phyloP scores from a whole-genome alignment of 1,284 basidiomycete species.

The Cystobasidium slooffiae region DNA sequence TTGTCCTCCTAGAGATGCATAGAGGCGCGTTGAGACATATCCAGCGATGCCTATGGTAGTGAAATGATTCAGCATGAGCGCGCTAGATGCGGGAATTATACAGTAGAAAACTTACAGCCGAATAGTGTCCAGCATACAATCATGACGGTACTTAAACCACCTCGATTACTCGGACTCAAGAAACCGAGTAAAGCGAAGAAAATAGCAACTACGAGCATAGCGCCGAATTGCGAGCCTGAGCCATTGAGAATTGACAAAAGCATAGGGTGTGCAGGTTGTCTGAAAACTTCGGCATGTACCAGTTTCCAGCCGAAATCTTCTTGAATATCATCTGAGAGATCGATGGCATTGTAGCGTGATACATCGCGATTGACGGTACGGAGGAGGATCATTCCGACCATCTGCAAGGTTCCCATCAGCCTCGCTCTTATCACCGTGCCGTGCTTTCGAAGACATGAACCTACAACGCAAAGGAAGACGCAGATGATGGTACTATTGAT shows the following conservation, averaged over 20 bases:
- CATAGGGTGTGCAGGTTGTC: conserved; percentile 77
- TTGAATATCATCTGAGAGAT: conserved; percentile 62
- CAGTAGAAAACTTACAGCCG: conserved; percentile 64
- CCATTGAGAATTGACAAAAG: conserved; percentile 82
- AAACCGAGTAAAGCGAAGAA: conserved; percentile 98
- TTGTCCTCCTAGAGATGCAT: conserved; percentile 79
- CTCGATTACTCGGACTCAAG: conserved; percentile 92
- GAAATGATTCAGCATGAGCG: not conserved
- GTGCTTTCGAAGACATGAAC: not conserved
- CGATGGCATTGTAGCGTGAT: conserved; percentile 92
- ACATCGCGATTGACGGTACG: conserved; percentile 90
- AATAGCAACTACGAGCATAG: conserved; percentile 88
- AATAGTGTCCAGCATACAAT: conserved; percentile 95
- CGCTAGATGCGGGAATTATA: too few species aligned
- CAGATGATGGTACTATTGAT: conserved; percentile 91
- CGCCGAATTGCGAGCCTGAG: conserved; percentile 84
- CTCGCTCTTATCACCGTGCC: not conserved
- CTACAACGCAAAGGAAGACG: conserved; percentile 78
- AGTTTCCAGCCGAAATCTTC: conserved; percentile 99
- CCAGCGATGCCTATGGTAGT: conserved; percentile 66
- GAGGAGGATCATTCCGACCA: conserved; percentile 90
- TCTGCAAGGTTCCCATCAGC: conserved; percentile 48
- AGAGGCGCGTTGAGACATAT: conserved; percentile 83
- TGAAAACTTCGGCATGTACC: conserved; percentile 94
- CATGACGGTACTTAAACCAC: conserved; percentile 93